Base-by-base conservation (phyloP, 805 yeast species). In the Ogataea haglerorum region DNA sequence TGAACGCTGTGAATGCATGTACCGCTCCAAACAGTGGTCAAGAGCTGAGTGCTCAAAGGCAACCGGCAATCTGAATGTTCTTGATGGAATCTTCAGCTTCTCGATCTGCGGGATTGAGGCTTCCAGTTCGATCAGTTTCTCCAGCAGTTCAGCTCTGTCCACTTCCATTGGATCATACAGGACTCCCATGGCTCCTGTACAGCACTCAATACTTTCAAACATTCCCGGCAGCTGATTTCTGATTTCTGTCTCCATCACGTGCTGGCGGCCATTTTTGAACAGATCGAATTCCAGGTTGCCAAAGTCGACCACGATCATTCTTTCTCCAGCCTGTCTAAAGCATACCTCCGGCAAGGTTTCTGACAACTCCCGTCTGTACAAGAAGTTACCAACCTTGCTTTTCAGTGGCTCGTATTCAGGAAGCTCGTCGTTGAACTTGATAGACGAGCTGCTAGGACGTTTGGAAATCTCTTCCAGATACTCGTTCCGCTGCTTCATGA, bases 291-390 rank as follows among this genome's bases (percentile, higher is more conserved):
- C 95, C 81, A 91, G 75, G 38, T 72, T 70, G 57, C 99, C 98
- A 59, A 89, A 91, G 65, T 91, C 99, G 45, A 90, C 85, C 44
- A 93, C 71, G 40, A 91, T 69, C 61, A 87, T 91, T 54, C 97
- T 80, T 62, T 91, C 99, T 64, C 99, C 99, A 16, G 97, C 97
- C 65, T 90, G 98, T 57, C 99, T 82, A 62, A 85, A 88, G 6
- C 82, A 82, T 22, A 85, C 89, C 48, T 70, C 72, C 28, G 95
- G 95, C 10, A 80, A 72, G 34, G 55, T 61, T 3, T 64, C 54
- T 10, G 72, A 58, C 17, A 73, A 23, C 6, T 41, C 32, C 8
- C 43, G 22, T 36, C 34, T 34, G 38, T 46, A 28, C 10, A 46
- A 27, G 15, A 40, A 38, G 6, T 35, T 10, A 4, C 49, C 40